Evolutionary conservation across 2,329 filamentous ascomycete species (phyloP).

Genomic region (Fusarium abutilonis): DNA sequence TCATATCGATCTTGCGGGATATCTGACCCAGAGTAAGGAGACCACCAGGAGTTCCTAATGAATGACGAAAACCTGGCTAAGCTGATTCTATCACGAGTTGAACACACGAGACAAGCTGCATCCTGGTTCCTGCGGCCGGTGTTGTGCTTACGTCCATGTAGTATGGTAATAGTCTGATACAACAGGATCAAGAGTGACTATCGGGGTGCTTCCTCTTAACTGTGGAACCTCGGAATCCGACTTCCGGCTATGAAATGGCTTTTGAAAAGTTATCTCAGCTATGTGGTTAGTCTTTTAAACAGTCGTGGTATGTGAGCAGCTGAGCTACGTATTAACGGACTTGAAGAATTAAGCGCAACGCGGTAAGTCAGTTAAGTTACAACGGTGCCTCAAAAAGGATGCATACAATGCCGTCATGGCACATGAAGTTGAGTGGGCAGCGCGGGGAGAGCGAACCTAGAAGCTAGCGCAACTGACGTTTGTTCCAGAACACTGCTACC

Average conservation of each 20-base stretch:
- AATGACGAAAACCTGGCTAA: not conserved
- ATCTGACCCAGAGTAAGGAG: too few species aligned
- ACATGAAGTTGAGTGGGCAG: conserved; percentile 30
- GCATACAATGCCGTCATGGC: conserved; percentile 38
- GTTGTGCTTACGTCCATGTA: conserved; percentile 2
- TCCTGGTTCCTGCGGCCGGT: not conserved
- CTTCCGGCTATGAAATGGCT: not conserved
- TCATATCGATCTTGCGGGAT: not conserved
- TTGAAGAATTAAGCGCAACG: not conserved
- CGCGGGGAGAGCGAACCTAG: conserved; percentile 31
- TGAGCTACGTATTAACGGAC: not conserved
- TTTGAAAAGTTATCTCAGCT: too few species aligned
- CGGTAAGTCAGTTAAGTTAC: not conserved
- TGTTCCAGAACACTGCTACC: conserved; percentile 40
- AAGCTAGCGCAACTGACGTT: conserved; percentile 33
- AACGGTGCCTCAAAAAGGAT: conserved; percentile 28
- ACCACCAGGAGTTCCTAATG: not conserved
- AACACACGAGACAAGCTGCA: not conserved
- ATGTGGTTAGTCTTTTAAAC: too few species aligned
- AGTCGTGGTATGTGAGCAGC: too few species aligned
- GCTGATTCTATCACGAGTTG: not conserved
- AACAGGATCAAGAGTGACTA: not conserved
- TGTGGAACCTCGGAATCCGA: not conserved
- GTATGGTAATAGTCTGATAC: not conserved
- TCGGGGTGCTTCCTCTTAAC: too few species aligned